These are phyloP conservation scores for Funneliformis geosporum DNA, from an alignment of 192 early-diverging fungal genomes.

Conservation along the genomic window DNA sequence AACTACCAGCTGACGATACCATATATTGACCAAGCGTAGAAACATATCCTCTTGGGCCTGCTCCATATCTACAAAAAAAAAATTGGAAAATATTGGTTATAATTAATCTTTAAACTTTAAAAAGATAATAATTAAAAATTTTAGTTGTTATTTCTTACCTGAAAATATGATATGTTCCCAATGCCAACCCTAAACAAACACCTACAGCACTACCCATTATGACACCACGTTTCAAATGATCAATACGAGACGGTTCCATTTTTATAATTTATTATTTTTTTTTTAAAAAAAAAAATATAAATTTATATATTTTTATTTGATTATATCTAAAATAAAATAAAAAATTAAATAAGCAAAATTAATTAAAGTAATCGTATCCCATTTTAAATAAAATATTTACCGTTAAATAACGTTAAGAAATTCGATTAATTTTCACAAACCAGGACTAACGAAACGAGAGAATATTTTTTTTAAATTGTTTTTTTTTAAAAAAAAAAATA, in stretches of 20 bases:
- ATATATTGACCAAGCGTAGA: slow-evolving; percentile 73
- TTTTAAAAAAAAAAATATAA: too few species aligned
- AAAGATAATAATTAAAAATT: slow-evolving; percentile 12
- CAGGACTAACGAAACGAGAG: too few species aligned
- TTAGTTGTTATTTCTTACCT: slow-evolving; percentile 41
- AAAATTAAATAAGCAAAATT: too few species aligned
- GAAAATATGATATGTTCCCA: slow-evolving; percentile 54
- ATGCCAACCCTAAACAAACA: slow-evolving; percentile 61
- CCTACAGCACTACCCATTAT: slow-evolving; percentile 67
- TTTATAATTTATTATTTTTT: background rate
- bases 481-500: too few species aligned
- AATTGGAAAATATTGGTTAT: background rate
- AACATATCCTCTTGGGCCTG: slow-evolving; percentile 68
- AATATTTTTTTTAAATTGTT: too few species aligned
- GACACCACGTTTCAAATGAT: slow-evolving; percentile 65
- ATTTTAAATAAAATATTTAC: too few species aligned
- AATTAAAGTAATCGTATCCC: too few species aligned
- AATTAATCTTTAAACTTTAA: background rate
- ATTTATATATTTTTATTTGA: too few species aligned
- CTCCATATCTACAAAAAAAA: slow-evolving; percentile 59
- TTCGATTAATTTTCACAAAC: too few species aligned
- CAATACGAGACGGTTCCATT: slow-evolving; percentile 48
- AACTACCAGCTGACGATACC: slow-evolving; percentile 74
- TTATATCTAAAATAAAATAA: too few species aligned
- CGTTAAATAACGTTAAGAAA: too few species aligned